Conservation (phyloP, 73 alveolate genomes). For the Paramecium tetraurelia region DNA sequence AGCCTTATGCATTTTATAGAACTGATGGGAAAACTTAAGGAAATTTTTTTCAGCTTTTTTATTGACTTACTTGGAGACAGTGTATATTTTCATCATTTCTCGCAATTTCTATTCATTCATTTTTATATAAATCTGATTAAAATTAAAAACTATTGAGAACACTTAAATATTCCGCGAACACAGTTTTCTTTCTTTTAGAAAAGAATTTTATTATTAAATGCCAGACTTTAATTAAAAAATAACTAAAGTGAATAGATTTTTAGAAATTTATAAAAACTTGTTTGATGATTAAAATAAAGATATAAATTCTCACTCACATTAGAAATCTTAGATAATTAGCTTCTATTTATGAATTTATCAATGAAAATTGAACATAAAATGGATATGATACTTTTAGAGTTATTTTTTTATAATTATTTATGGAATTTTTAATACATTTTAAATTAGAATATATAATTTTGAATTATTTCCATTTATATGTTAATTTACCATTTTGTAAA, state of each 20-base stretch:
- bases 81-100: slow-evolving; percentile 1
- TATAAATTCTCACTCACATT: no score
- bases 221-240: no score
- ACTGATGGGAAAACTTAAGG: not conserved
- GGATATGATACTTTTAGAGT: no score
- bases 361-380: no score
- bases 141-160: not conserved
- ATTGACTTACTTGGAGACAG: not conserved
- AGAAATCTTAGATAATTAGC: not conserved
- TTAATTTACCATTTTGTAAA: not conserved
- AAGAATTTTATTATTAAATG: no score
- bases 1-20: not conserved
- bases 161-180: not conserved
- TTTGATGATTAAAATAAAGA: not conserved
- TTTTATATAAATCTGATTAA: not conserved
- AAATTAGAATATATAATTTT: no score
- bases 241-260: no score
- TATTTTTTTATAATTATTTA: no score
- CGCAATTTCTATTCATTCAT: not conserved
- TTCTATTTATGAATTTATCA: no score
- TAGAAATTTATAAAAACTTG: not conserved
- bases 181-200: no score
- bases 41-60: slow-evolving; percentile 23
- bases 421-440: not conserved
- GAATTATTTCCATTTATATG: not conserved